A percentile compares a stretch with the other conserved stretches of the same genome.
Conservation (phyloP, 495 filamentous ascomycete species). For the Paragyromitra xinjiangensis region DNA sequence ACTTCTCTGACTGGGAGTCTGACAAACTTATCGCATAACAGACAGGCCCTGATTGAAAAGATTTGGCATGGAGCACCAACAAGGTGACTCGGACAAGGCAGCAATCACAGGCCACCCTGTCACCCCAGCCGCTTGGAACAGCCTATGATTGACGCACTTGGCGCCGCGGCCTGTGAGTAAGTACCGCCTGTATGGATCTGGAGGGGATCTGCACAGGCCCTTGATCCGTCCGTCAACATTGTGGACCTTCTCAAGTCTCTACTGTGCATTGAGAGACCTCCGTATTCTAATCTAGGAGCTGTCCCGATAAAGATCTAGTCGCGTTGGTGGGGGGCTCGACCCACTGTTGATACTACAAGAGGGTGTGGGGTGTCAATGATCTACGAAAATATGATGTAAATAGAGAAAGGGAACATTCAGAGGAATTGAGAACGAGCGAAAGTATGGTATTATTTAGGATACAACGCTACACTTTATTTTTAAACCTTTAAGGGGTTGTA, state of each 20-base stretch:
- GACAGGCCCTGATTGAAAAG: constrained; percentile 2
- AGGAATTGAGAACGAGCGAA: background rate
- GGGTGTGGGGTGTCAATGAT: background rate
- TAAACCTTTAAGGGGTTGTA: background rate
- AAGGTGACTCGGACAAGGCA: background rate
- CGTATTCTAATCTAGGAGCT: background rate
- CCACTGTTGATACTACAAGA: background rate
- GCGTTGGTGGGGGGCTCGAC: background rate
- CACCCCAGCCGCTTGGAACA: constrained; percentile 4
- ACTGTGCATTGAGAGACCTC: background rate
- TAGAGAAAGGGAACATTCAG: background rate
- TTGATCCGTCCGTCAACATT: background rate
- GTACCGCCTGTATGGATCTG: background rate
- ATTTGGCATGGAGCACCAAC: background rate
- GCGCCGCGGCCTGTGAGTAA: background rate
- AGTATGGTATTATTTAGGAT: background rate
- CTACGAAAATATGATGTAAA: background rate
- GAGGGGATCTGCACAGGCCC: constrained; percentile 5
- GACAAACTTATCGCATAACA: constrained; percentile 12
- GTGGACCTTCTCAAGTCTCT: background rate
- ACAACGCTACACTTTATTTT: background rate
- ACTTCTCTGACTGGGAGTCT: background rate
- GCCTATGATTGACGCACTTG: constrained; percentile 20
- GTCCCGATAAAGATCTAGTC: background rate
- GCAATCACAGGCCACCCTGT: constrained; percentile 10